Base-by-base conservation (phyloP, 106 monocot species). In the Dendrobium huoshanense region DNA sequence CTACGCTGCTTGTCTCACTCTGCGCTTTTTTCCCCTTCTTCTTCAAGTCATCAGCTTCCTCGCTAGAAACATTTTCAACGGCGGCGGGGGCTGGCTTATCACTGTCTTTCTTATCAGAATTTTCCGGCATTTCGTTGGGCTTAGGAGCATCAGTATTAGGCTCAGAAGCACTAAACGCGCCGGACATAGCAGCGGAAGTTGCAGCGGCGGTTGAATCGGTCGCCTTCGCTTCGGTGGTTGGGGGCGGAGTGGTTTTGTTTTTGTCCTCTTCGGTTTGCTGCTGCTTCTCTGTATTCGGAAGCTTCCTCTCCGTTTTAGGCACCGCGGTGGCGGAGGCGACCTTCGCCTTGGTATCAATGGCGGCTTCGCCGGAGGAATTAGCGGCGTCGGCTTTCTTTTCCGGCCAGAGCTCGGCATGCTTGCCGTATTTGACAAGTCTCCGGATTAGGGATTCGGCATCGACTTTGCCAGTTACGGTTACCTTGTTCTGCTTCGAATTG, bases 391-490 rank as follows among this genome's bases (percentile, higher is more conserved):
- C 22, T 76, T 82, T 86, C 54, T 64, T 82, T 84, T 93, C 85
- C 74, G 88, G 92, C 90, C 87, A 91, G 24, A 87, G 56, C 82
- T 88, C 87, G 5, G 90, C 94, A 58, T 89, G 90, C 85, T 92
- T 97, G 2, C 87, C 84, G 16, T 86, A 85, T 78, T 86, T 97
- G 24, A 24, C 4, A 9, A 97, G 83, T 68, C 80, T 90, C 79
- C 78, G 88, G 41, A 94, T 54, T 18, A 97, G 85, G n/a, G 81
- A 79, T 13, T 92, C 88, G 18, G 82, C 81, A 19, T 88, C 86
- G 0, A 92, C 86, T 72, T 77, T 89, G 25, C 84, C 79, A 2
- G 68, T 84, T 5, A 92, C 89, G 1, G 87, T 82, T 31, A 92
- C 92, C 67, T 89, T 92, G 85, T 89, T 84, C 84, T 87, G 89